phyloP scores from a whole-genome alignment of 768 basidiomycete genomes.

The Botryobasidium botryosum region DNA sequence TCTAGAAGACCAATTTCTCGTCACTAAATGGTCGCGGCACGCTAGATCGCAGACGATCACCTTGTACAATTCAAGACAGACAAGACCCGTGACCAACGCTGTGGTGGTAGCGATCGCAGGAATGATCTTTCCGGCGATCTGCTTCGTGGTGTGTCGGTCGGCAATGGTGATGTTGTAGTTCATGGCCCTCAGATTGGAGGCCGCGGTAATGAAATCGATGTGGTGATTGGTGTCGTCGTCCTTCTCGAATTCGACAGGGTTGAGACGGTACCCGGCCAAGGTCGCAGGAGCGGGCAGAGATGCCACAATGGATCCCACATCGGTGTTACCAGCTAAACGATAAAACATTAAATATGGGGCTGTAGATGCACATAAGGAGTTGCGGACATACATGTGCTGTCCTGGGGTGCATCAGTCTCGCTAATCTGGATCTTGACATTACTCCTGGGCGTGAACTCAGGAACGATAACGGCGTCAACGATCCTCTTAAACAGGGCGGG shows the following conservation, averaged over 20 bases:
- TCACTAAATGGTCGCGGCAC: neutral
- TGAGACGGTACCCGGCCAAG: constrained; percentile 88
- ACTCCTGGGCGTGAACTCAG: constrained; percentile 83
- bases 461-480: constrained; percentile 66
- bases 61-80: constrained; percentile 96
- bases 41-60: constrained; percentile 22
- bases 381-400: constrained; percentile 24
- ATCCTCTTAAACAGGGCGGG: constrained; percentile 65
- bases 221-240: constrained; percentile 97
- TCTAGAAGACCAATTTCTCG: constrained; percentile 26
- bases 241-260: constrained; percentile 95
- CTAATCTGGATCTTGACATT: constrained; percentile 87
- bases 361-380: constrained; percentile 7
- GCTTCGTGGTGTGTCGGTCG: constrained; percentile 86
- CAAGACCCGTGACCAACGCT: constrained; percentile 83
- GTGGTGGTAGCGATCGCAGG: constrained; percentile 99
- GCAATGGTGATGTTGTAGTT: constrained; percentile 84
- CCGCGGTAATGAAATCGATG: constrained; percentile 97
- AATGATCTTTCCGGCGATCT: constrained; percentile 98
- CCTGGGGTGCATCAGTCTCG: constrained; percentile 76
- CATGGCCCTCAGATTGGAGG: constrained; percentile 87
- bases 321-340: constrained; percentile 16
- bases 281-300: constrained; percentile 79
- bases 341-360: constrained; percentile 3
- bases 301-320: constrained; percentile 35